Evolutionary conservation across 805 yeast species (phyloP).

Genomic region (Nakazawaea wyomingensis): DNA sequence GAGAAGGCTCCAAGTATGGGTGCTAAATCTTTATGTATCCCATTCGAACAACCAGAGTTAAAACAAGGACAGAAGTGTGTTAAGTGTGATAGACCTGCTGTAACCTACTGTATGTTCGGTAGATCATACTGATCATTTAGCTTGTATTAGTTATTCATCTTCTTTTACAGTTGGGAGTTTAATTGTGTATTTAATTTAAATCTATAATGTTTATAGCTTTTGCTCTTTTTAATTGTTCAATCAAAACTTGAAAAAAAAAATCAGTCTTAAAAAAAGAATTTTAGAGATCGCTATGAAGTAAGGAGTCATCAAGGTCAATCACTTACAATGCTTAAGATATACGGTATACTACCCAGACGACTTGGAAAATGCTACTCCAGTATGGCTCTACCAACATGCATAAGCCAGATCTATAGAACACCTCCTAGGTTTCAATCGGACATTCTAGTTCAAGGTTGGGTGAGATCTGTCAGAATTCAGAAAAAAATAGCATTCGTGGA

Average conservation of each 20-base stretch:
- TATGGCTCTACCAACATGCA: constrained; percentile 19
- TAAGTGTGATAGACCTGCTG: constrained; percentile 72
- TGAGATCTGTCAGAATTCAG: constrained; percentile 63
- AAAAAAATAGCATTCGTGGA: constrained; percentile 80
- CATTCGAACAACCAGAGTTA: constrained; percentile 84
- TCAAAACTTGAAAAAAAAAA: too few species aligned
- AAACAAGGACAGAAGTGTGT: constrained; percentile 81
- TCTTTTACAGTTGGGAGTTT: constrained; percentile 3
- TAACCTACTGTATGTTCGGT: constrained; percentile 91
- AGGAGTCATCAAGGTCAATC: constrained; percentile 9
- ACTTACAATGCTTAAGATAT: too few species aligned
- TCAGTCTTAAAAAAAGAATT: too few species aligned
- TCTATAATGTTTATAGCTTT: too few species aligned
- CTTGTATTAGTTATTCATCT: neutral
- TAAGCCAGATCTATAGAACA: constrained; percentile 22
- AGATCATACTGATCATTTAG: constrained; percentile 77
- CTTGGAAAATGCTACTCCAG: neutral
- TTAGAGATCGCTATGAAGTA: too few species aligned
- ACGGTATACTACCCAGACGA: constrained; percentile 1
- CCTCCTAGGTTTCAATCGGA: constrained; percentile 33
- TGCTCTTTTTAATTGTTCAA: too few species aligned
- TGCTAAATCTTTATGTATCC: constrained; percentile 96
- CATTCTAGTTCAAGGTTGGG: constrained; percentile 63
- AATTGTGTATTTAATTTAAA: neutral
- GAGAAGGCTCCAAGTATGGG: constrained; percentile 99